Evolutionary conservation across 306 rosid species (phyloP).

Genomic region (Sicyos edulis): DNA sequence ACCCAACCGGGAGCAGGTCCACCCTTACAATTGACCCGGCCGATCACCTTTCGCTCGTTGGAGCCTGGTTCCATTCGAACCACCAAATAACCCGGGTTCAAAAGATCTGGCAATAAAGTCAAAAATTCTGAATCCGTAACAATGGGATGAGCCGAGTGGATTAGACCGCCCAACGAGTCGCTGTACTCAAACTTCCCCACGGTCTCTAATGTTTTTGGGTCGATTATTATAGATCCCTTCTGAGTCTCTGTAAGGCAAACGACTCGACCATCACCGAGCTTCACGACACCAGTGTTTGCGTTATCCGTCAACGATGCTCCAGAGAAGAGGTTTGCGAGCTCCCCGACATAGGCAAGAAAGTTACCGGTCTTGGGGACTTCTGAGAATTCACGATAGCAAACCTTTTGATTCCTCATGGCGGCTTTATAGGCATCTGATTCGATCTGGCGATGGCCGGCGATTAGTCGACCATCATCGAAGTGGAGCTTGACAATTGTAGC

Average conservation of each 20-base stretch:
- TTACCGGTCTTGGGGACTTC: slow-evolving; percentile 69
- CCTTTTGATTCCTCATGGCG: slow-evolving; percentile 53
- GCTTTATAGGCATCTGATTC: slow-evolving; percentile 76
- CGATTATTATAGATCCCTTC: slow-evolving; percentile 70
- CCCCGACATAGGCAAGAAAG: slow-evolving; percentile 62
- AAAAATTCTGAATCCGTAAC: slow-evolving; percentile 70
- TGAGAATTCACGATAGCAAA: slow-evolving; percentile 86
- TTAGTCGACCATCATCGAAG: slow-evolving; percentile 46
- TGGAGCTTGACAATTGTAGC: slow-evolving; percentile 69
- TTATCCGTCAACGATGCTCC: slow-evolving; percentile 83
- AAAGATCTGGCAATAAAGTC: slow-evolving; percentile 68
- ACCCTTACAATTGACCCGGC: slow-evolving; percentile 57
- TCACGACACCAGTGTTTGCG: slow-evolving; percentile 80
- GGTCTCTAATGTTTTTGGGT: slow-evolving; percentile 65
- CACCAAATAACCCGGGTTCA: slow-evolving; percentile 67
- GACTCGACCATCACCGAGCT: slow-evolving; percentile 77
- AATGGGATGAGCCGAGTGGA: slow-evolving; percentile 89
- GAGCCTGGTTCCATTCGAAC: slow-evolving; percentile 69
- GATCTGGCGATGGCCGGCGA: slow-evolving; percentile 69
- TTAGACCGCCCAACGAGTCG: slow-evolving; percentile 71
- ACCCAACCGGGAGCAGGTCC: slow-evolving; percentile 90
- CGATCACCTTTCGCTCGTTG: slow-evolving; percentile 69
- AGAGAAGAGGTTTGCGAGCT: slow-evolving; percentile 64
- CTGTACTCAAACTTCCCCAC: slow-evolving; percentile 62
- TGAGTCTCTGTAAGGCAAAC: slow-evolving; percentile 91